A percentile compares a stretch with the other conserved stretches of the same genome.
Evolutionary conservation across 2,329 filamentous ascomycete genomes (phyloP).

Genomic region (Fusarium xylarioides): DNA sequence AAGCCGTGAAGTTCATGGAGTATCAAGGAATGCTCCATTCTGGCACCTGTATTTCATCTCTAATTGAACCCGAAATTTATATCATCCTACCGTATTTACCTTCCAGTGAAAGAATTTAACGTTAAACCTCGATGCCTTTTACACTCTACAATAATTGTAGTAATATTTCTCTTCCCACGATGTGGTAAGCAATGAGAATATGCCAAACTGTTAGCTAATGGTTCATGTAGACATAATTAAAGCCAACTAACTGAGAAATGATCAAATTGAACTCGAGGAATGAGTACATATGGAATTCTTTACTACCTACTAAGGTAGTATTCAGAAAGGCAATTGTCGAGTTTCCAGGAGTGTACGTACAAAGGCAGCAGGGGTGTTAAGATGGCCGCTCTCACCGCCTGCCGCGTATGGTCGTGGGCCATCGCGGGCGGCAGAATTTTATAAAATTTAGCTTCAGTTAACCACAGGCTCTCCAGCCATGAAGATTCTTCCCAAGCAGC

Average conservation of each 20-base stretch:
- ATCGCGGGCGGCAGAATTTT: constrained; percentile 19
- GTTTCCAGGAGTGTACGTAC: not conserved
- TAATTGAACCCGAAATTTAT: too few relatives aligned
- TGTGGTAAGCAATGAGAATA: not conserved
- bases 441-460: constrained; percentile 24
- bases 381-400: constrained; percentile 6
- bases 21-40: not conserved
- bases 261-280: not conserved
- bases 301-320: not conserved
- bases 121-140: not conserved
- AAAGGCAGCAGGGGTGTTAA: not conserved
- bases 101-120: too few relatives aligned
- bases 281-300: not conserved
- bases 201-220: not conserved
- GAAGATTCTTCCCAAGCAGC: constrained; percentile 27
- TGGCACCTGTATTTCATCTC: not conserved
- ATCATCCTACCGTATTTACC: not conserved
- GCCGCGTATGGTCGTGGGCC: not conserved
- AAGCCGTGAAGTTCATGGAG: not conserved
- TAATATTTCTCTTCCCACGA: not conserved
- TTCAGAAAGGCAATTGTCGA: not conserved
- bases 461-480: constrained; percentile 11
- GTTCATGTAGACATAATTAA: too few relatives aligned
- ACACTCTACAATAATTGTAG: rapidly evolving
- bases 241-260: not conserved